These are phyloP conservation scores for Metschnikowia baotianmanensis DNA, from an alignment of 805 yeast species.

Conservation along the genomic window DNA sequence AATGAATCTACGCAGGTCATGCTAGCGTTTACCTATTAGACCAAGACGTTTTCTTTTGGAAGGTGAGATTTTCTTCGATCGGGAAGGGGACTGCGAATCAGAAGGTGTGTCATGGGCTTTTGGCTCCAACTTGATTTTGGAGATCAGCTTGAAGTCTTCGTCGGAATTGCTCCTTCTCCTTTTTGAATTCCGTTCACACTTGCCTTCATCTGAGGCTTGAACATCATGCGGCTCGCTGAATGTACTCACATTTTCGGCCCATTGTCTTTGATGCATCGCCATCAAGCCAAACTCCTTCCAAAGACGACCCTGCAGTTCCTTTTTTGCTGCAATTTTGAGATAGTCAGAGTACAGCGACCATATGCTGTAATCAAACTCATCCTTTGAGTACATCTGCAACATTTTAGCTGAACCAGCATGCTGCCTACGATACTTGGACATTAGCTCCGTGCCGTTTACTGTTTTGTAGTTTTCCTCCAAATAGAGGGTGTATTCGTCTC, in stretches of 20 bases:
- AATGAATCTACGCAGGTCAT: no score
- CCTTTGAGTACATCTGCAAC: slow-evolving; percentile 4
- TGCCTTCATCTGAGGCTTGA: no score
- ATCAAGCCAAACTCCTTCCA: slow-evolving; percentile 2
- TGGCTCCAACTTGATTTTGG: background rate
- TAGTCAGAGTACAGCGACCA: slow-evolving; percentile 3
- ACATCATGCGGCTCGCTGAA: no score
- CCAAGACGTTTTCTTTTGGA: slow-evolving; percentile 14
- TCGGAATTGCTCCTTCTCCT: slow-evolving; percentile 3
- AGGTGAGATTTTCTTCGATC: background rate
- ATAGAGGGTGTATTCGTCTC: slow-evolving; percentile 33
- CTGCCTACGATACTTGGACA: slow-evolving; percentile 26
- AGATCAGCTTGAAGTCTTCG: background rate
- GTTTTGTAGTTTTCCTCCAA: slow-evolving; percentile 34
- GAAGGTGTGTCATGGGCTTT: background rate
- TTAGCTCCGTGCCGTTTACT: slow-evolving; percentile 34
- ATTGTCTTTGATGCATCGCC: slow-evolving; percentile 1
- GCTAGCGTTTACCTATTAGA: slow-evolving; percentile 6
- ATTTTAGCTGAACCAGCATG: slow-evolving; percentile 10
- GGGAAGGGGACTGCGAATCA: background rate
- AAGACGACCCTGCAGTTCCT: slow-evolving; percentile 1
- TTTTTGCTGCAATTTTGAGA: background rate
- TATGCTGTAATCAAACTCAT: background rate
- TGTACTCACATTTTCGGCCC: background rate
- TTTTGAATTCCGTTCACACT: no score